These are phyloP conservation scores for Zygotorulaspora mrakii DNA, from an alignment of 1,139 yeast species.

Conservation along the genomic window DNA sequence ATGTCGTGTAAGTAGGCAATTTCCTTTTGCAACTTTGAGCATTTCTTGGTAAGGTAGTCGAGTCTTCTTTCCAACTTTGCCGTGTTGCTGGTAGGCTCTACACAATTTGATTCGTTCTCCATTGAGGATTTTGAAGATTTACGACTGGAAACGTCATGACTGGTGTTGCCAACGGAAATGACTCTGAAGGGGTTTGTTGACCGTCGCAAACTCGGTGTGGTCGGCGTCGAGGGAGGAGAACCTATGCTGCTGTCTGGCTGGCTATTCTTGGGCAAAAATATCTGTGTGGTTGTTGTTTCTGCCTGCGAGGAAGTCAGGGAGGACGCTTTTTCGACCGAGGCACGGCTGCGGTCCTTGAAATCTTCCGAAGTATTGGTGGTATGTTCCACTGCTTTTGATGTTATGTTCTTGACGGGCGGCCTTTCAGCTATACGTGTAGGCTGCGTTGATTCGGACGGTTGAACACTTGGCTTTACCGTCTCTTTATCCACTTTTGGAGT, in stretches of 20 bases:
- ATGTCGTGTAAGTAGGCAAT: constrained; percentile 37
- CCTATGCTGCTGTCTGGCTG: constrained; percentile 2
- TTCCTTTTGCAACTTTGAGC: constrained; percentile 38
- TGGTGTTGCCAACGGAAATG: constrained; percentile 28
- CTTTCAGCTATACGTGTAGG: not conserved
- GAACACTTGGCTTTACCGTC: not conserved
- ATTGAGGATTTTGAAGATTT: constrained; percentile 10
- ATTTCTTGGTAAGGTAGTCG: constrained; percentile 33
- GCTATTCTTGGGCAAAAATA: constrained; percentile 18
- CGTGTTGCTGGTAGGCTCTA: constrained; percentile 14
- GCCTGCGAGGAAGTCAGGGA: constrained; percentile 10
- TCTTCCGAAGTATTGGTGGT: constrained; percentile 15
- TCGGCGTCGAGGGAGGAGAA: constrained; percentile 7
- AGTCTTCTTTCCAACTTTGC: constrained; percentile 28
- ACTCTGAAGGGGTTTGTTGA: constrained; percentile 36
- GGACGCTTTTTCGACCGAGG: constrained; percentile 5
- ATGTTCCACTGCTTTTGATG: constrained; percentile 7
- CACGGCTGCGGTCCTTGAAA: constrained; percentile 9
- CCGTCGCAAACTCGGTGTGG: constrained; percentile 13
- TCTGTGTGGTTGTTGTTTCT: constrained; percentile 9
- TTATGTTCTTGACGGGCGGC: too few species aligned
- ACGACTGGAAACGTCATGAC: constrained; percentile 16
- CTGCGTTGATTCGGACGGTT: not conserved
- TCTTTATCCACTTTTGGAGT: too few species aligned
- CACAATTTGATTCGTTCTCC: constrained; percentile 4